Evolutionary conservation across 1,284 basidiomycete genomes (phyloP).

Genomic region (Ceratobasidium sp.): DNA sequence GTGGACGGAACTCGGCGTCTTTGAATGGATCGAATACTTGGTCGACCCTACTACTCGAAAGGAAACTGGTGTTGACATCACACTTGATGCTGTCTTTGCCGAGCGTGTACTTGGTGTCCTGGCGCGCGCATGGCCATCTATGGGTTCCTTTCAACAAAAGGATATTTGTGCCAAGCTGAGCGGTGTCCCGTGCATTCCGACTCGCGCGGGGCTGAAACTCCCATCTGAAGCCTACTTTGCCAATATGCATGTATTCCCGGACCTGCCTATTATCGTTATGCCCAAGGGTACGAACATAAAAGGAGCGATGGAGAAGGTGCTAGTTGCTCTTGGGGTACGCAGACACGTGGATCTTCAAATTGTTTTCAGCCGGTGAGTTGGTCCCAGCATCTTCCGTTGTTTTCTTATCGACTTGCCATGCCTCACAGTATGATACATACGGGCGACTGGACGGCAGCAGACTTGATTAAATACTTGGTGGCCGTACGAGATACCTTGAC

Average conservation of each 20-base stretch:
- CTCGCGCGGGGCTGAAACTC: slow-evolving; percentile 78
- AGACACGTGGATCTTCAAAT: slow-evolving; percentile 93
- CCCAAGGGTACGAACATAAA: slow-evolving; percentile 77
- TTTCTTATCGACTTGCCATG: neutral
- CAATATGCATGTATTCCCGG: slow-evolving; percentile 88
- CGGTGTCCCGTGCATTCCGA: slow-evolving; percentile 83
- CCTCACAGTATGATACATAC: slow-evolving; percentile 81
- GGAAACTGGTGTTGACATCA: slow-evolving; percentile 73
- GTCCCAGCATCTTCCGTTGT: neutral
- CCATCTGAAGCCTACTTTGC: slow-evolving; percentile 90
- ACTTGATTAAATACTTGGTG: slow-evolving; percentile 90
- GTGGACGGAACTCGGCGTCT: slow-evolving; percentile 84
- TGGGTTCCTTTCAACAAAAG: slow-evolving; percentile 70
- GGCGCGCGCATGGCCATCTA: slow-evolving; percentile 80
- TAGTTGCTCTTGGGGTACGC: slow-evolving; percentile 85
- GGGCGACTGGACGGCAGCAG: slow-evolving; percentile 82
- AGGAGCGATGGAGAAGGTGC: slow-evolving; percentile 80
- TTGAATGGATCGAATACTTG: slow-evolving; percentile 83
- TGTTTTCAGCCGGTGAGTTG: slow-evolving; percentile 79
- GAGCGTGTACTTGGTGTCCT: slow-evolving; percentile 84
- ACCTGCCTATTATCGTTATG: slow-evolving; percentile 85
- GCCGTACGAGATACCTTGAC: slow-evolving; percentile 82
- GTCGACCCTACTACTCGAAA: slow-evolving; percentile 64
- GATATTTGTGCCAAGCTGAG: slow-evolving; percentile 72
- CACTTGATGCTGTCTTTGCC: slow-evolving; percentile 79